phyloP scores from a whole-genome alignment of 2,329 filamentous ascomycete species.

The Passalora sequoiae region DNA sequence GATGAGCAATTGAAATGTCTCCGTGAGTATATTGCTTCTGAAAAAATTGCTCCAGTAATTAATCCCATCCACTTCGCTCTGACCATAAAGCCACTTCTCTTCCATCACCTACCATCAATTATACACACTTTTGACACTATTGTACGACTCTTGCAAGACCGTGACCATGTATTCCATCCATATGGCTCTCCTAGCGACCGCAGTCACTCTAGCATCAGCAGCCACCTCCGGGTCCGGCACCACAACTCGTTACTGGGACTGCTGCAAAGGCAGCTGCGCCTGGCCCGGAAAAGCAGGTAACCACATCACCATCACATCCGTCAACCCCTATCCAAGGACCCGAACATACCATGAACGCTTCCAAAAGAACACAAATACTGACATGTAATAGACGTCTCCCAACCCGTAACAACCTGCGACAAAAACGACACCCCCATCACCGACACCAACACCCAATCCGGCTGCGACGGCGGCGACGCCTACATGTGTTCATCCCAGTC shows the following conservation, averaged over 20 bases:
- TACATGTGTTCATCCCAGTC: conserved; percentile 59
- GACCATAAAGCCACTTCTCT: not conserved
- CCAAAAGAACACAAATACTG: too few species aligned
- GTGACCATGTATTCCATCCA: conserved; percentile 11
- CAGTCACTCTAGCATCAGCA: conserved; percentile 22
- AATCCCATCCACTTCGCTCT: not conserved
- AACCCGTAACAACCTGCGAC: conserved; percentile 52
- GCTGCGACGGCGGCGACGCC: conserved; percentile 54
- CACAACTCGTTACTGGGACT: conserved; percentile 51
- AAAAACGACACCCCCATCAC: conserved; percentile 51
- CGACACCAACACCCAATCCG: conserved; percentile 45
- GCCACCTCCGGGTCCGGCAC: conserved; percentile 29
- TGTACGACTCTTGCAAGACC: not conserved
- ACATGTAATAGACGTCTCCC: conserved; percentile 35
- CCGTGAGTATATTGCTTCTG: not conserved
- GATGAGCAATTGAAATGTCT: not conserved
- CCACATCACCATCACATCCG: not conserved
- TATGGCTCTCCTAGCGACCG: conserved; percentile 17
- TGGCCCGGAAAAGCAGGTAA: conserved; percentile 52
- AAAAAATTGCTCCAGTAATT: not conserved
- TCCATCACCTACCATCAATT: not conserved
- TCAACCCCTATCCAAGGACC: too few species aligned
- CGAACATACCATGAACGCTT: too few species aligned
- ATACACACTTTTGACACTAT: not conserved
- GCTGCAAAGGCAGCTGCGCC: conserved; percentile 65